Base-by-base conservation (phyloP, 176 grass and related monocot species). In the Pontederia paniculata region DNA sequence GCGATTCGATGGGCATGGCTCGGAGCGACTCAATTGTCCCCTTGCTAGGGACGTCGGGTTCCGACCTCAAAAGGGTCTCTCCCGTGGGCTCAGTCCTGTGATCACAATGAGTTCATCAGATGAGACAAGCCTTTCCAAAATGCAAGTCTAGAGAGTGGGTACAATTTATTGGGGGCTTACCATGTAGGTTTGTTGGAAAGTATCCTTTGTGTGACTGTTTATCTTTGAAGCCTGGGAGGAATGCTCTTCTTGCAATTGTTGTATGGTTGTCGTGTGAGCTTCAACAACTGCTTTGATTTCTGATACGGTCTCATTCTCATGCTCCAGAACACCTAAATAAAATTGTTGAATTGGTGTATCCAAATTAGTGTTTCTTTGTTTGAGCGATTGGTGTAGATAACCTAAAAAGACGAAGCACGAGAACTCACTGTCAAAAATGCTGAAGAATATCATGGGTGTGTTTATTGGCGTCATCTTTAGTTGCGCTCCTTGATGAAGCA, bases 1-100 rank as follows among this genome's bases (percentile, higher is more conserved):
- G 71, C 21, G 77, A 46, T 69, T 98, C 87, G 23, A 98, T 77
- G 9, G 94, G 94, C 87, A 98, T 80, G 15, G 94, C 81, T 42
- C 83, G 80, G 44, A 98, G 60, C 5, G 87, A 98, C 70, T 98
- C 94, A 0, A 98, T 98, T 1, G 57, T 11, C 1, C 67, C 66
- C 79, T 76, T 98, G 80, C 86, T 88, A 15, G 93, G 93, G 4
- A 98, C 76, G 0, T 84, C 73, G 0, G 74, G 58, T 66, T 88
- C 93, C 0, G 75, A 88, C 70, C 86, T 72, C 20, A 65, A 43
- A 10, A 86, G 93, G 52, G 83, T 98, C 22, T 91, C 93, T n/a
- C 86, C 87, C 0, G 83, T 84, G 2, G 80, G 66, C 44, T 91
- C 66, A 93, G 46, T 98, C 93, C 93, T 98, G 68, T 42, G 25